Evolutionary conservation across 352 stramenopile genomes (phyloP).

Genomic region (Phytophthora ohioensis): DNA sequence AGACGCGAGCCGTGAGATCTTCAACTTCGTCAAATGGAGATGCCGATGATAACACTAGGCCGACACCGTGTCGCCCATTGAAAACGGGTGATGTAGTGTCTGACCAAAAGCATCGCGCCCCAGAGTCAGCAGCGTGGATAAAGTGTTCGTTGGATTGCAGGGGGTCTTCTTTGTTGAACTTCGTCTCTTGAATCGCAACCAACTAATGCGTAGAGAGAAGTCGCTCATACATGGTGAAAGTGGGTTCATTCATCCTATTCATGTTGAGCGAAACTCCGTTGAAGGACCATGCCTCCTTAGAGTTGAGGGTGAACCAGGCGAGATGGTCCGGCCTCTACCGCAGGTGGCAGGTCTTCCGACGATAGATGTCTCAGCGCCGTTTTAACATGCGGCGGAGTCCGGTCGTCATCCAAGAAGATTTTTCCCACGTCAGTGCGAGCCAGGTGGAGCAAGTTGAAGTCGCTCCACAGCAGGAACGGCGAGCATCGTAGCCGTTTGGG

Average conservation of each 20-base stretch:
- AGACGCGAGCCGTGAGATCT: conserved; percentile 16
- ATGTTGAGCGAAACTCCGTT: conserved; percentile 29
- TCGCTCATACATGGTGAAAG: conserved; percentile 9
- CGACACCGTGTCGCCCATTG: conserved; percentile 17
- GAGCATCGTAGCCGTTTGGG: not conserved
- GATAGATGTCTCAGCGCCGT: not conserved
- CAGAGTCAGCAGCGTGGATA: conserved; percentile 20
- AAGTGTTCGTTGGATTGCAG: conserved; percentile 2
- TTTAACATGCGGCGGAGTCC: not conserved
- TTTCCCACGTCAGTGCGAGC: not conserved
- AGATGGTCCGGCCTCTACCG: not conserved
- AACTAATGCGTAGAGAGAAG: conserved; percentile 24
- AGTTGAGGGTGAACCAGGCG: conserved; percentile 16
- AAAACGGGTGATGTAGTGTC: conserved; percentile 20
- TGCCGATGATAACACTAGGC: conserved; percentile 17
- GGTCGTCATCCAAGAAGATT: conserved; percentile 1
- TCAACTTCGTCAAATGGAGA: conserved; percentile 17
- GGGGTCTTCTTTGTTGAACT: conserved; percentile 6
- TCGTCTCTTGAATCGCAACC: conserved; percentile 27
- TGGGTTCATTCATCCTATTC: conserved; percentile 18
- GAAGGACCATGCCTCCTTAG: conserved; percentile 16
- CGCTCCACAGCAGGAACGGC: conserved; percentile 14
- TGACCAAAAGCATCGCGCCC: conserved; percentile 26
- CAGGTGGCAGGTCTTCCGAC: not conserved
- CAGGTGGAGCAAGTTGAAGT: conserved; percentile 4